Evolutionary conservation across 176 grass and related monocot genomes (phyloP).

Genomic region (Carex scoparia): DNA sequence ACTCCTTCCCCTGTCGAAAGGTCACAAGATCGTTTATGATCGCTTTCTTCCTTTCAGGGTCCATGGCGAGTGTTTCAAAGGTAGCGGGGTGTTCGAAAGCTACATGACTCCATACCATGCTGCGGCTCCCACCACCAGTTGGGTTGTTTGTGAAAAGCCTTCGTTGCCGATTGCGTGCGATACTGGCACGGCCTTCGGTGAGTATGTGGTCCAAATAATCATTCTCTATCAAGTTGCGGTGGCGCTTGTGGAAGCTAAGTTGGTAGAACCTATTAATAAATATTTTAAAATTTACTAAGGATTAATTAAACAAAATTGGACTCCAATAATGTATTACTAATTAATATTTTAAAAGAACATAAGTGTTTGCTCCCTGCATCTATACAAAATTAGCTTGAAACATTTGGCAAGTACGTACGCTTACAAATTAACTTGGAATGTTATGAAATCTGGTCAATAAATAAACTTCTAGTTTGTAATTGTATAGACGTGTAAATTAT

Average conservation of each 20-base stretch:
- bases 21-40: conserved; percentile 8
- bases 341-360: neutral
- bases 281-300: too few relatives aligned
- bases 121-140: neutral
- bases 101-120: conserved; percentile 23
- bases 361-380: neutral
- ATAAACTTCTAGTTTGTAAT: too few relatives aligned
- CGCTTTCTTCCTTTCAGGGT: conserved; percentile 17
- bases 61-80: conserved; percentile 30
- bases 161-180: neutral
- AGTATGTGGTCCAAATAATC: conserved; percentile 22
- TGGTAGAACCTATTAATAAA: conserved; percentile 6
- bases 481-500: too few relatives aligned
- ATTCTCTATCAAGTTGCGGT: neutral
- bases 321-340: neutral
- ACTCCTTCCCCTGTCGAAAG: conserved; percentile 23
- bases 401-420: too few relatives aligned
- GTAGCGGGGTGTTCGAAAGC: conserved; percentile 29
- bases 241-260: conserved; percentile 20
- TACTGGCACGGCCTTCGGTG: neutral
- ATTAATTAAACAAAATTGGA: too few relatives aligned
- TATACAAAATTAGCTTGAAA: neutral
- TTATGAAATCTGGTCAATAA: too few relatives aligned
- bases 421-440: too few relatives aligned
- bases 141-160: conserved; percentile 23